Evolutionary conservation across 2,329 filamentous ascomycete species (phyloP).

Genomic region (Microsporum audouinii): DNA sequence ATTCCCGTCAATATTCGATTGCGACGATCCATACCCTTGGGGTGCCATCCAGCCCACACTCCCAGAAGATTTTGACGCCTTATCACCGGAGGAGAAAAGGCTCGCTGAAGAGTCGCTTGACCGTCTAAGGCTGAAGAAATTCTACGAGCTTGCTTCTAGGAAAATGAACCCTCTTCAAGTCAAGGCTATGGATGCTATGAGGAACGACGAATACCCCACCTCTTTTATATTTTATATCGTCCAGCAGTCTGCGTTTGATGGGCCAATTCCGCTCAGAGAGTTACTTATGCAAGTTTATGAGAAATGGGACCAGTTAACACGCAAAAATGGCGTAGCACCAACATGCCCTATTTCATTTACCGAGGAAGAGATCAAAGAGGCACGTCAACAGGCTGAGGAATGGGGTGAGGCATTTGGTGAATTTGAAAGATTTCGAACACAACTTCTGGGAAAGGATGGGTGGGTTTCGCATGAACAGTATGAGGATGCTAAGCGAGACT

Average conservation of each 20-base stretch:
- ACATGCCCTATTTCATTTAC: conserved; percentile 18
- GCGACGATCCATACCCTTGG: conserved; percentile 17
- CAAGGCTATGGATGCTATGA: conserved; percentile 16
- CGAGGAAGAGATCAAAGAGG: conserved; percentile 14
- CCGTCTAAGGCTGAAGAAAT: conserved; percentile 17
- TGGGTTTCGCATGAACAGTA: conserved; percentile 21
- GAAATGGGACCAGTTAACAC: conserved; percentile 16
- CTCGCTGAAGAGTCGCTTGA: conserved; percentile 8
- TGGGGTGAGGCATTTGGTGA: conserved; percentile 18
- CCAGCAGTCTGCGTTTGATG: conserved; percentile 13
- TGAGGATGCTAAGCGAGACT: conserved; percentile 12
- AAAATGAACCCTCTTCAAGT: conserved; percentile 18
- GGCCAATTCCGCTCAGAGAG: conserved; percentile 16
- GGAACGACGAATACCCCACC: conserved; percentile 15
- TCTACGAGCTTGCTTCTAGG: conserved; percentile 18
- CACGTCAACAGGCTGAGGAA: conserved; percentile 12
- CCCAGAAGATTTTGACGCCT: conserved; percentile 13
- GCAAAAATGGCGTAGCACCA: conserved; percentile 6
- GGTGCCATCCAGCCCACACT: conserved; percentile 15
- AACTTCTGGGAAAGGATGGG: conserved; percentile 18
- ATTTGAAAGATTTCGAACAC: conserved; percentile 14
- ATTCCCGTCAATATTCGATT: conserved; percentile 19
- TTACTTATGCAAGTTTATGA: conserved; percentile 20
- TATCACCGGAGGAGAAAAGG: conserved; percentile 14
- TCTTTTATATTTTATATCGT: conserved; percentile 18